A percentile compares a stretch with the other conserved stretches of the same genome.
These are phyloP conservation scores for Cryphonectria naterciae DNA, from an alignment of 2,329 filamentous ascomycete species.

Conservation along the genomic window DNA sequence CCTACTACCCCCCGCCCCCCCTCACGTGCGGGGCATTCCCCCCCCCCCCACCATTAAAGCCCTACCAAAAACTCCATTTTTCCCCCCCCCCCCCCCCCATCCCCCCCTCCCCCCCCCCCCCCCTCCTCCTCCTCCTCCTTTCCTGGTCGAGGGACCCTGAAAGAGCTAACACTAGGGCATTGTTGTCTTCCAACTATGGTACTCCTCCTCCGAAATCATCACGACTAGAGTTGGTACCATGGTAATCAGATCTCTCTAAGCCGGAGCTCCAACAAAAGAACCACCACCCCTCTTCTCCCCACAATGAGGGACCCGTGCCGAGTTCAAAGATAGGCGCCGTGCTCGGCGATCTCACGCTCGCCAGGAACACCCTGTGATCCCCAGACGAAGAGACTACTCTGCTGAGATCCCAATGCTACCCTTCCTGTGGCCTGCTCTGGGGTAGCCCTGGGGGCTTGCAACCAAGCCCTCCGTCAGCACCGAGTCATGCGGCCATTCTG, in stretches of 20 bases:
- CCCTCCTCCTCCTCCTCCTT: not conserved
- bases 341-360: not conserved
- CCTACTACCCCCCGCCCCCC: too few species aligned
- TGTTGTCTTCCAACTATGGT: not conserved
- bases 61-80: too few species aligned
- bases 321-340: constrained; percentile 1
- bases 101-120: not conserved
- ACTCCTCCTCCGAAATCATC: not conserved
- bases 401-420: constrained; percentile 18
- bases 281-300: not conserved
- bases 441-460: not conserved
- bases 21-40: too few species aligned
- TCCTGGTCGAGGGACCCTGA: not conserved
- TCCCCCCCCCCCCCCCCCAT: not conserved
- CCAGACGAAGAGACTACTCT: constrained; percentile 1
- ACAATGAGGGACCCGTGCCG: constrained; percentile 8
- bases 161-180: not conserved
- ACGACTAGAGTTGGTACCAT: not conserved
- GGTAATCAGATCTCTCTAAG: not conserved
- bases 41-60: too few species aligned
- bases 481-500: constrained; percentile 23
- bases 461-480: not conserved
- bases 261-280: not conserved
- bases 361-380: not conserved
- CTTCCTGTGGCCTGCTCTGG: constrained; percentile 3